Conservation (phyloP, 2,329 filamentous ascomycete species). For the Hortaea sp. region DNA sequence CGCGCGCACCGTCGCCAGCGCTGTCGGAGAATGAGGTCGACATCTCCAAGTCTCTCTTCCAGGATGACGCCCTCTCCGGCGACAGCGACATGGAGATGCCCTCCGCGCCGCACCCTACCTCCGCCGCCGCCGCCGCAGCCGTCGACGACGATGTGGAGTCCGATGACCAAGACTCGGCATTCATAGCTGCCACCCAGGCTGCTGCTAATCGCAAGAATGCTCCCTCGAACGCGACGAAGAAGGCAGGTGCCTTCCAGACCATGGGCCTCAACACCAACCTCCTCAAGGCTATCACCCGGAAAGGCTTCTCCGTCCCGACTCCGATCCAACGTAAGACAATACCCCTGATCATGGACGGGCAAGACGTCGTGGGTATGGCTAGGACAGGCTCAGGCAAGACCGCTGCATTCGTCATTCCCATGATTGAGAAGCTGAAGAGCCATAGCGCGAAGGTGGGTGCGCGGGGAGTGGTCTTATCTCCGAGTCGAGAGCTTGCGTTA, state of each 20-base stretch:
- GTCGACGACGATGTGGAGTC: constrained; percentile 28
- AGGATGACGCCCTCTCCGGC: constrained; percentile 51
- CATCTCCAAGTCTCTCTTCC: constrained; percentile 61
- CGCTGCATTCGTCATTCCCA: constrained; percentile 93
- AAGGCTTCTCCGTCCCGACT: constrained; percentile 92
- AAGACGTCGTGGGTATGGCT: constrained; percentile 98
- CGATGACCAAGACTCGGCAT: constrained; percentile 58
- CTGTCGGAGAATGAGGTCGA: constrained; percentile 86
- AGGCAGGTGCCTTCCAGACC: constrained; percentile 90
- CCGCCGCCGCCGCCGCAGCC: background rate
- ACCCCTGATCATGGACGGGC: constrained; percentile 75
- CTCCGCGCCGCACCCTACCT: background rate
- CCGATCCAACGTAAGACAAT: constrained; percentile 97
- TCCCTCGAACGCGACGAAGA: constrained; percentile 72
- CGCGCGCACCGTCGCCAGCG: constrained; percentile 65
- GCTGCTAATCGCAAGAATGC: constrained; percentile 77
- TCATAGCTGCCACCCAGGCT: constrained; percentile 80
- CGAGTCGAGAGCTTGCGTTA: constrained; percentile 84
- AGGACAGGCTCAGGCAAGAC: constrained; percentile 98
- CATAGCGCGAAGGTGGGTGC: constrained; percentile 83
- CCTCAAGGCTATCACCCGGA: constrained; percentile 81
- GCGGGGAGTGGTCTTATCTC: constrained; percentile 78
- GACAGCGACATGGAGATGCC: constrained; percentile 26
- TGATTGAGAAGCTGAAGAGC: constrained; percentile 86
- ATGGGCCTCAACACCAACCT: constrained; percentile 81